A percentile compares a stretch with the other conserved stretches of the same genome.
phyloP scores from a whole-genome alignment of 768 basidiomycete species.

The Hemileccinum impolitum region DNA sequence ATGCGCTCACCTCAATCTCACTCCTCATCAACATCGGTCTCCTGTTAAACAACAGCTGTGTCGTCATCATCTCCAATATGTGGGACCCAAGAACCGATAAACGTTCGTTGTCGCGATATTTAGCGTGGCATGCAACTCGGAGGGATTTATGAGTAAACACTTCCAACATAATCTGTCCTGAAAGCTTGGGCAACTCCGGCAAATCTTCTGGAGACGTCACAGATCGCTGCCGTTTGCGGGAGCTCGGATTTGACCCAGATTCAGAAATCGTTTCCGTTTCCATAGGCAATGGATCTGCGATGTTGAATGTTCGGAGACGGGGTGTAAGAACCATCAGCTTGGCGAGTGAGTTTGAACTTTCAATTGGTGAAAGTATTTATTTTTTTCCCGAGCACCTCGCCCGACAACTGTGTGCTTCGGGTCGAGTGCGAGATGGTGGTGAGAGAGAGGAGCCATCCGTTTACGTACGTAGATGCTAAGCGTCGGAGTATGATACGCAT shows the following conservation, averaged over 20 bases:
- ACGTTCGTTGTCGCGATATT: slow-evolving; percentile 57
- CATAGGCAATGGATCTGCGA: slow-evolving; percentile 32
- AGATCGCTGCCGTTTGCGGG: slow-evolving; percentile 39
- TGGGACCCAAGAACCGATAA: slow-evolving; percentile 49
- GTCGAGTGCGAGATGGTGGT: slow-evolving; percentile 15
- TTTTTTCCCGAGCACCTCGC: slow-evolving; percentile 15
- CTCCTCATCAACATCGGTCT: slow-evolving; percentile 47
- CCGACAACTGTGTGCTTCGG: slow-evolving; percentile 13
- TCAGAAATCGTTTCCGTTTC: slow-evolving; percentile 29
- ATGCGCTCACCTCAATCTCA: slow-evolving; percentile 49
- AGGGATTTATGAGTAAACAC: slow-evolving; percentile 71
- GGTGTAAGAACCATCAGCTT: slow-evolving; percentile 34
- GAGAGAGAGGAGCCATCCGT: slow-evolving; percentile 28
- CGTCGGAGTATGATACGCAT: slow-evolving; percentile 13
- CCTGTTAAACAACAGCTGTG: slow-evolving; percentile 45
- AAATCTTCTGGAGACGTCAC: slow-evolving; percentile 29
- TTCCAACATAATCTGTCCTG: slow-evolving; percentile 55
- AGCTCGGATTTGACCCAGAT: slow-evolving; percentile 20
- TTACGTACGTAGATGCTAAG: slow-evolving; percentile 16
- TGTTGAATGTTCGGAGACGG: slow-evolving; percentile 34
- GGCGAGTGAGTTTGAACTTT: slow-evolving; percentile 11
- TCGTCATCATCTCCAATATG: slow-evolving; percentile 46
- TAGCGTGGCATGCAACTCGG: slow-evolving; percentile 38
- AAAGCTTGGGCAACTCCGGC: slow-evolving; percentile 48
- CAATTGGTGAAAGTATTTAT: slow-evolving; percentile 15